A percentile compares a stretch with the other conserved stretches of the same genome.
These are phyloP conservation scores for Phytophthora brassicae DNA, from an alignment of 352 stramenopile species.

Conservation along the genomic window DNA sequence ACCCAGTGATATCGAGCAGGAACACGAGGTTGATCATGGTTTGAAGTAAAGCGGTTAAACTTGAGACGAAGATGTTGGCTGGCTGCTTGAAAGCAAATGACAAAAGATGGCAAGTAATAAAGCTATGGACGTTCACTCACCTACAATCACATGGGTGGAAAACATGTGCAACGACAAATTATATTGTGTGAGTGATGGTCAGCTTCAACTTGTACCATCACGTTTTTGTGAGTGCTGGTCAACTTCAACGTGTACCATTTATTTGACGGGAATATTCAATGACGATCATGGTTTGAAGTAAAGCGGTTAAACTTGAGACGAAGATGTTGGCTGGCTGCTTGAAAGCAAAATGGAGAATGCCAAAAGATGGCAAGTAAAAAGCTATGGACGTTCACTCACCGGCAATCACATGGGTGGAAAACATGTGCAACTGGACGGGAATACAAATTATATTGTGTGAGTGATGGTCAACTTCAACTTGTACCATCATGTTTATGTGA, in stretches of 20 bases:
- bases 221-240: not conserved
- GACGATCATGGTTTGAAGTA: constrained; percentile 40
- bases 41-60: not conserved
- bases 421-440: too few species aligned
- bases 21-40: constrained; percentile 72
- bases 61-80: not conserved
- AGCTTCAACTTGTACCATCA: too few species aligned
- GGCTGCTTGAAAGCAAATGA: constrained; percentile 16
- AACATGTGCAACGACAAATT: too few species aligned
- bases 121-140: constrained; percentile 24
- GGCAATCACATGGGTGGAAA: too few species aligned
- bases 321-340: not conserved
- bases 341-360: constrained; percentile 25
- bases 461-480: not conserved
- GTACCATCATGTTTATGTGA: too few species aligned
- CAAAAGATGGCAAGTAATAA: not conserved
- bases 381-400: constrained; percentile 24
- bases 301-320: not conserved
- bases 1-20: constrained; percentile 76
- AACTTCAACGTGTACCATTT: not conserved
- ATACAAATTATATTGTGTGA: not conserved
- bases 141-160: too few species aligned
- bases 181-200: not conserved
- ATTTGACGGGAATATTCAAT: too few species aligned
- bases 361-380: not conserved